Evolutionary conservation across 176 grass and related monocot species (phyloP).

Genomic region (Hsuehochloa calcarea): DNA sequence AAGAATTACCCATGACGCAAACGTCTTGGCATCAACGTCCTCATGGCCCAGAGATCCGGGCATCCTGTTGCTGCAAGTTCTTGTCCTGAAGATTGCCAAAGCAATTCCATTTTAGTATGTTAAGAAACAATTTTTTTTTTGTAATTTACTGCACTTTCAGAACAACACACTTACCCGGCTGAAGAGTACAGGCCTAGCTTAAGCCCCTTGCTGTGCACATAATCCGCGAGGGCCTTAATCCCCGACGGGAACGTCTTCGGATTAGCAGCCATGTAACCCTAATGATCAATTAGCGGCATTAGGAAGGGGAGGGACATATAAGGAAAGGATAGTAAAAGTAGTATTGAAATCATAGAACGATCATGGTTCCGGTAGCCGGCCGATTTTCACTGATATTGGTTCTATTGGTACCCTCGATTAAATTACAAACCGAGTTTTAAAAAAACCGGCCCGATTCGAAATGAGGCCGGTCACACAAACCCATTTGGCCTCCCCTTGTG

Average conservation of each 20-base stretch:
- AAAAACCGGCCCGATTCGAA: no score
- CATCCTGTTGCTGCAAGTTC: slow-evolving; percentile 62
- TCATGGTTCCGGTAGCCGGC: no score
- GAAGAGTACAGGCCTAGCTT: slow-evolving; percentile 65
- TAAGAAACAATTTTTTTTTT: not conserved
- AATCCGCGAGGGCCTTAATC: slow-evolving; percentile 73
- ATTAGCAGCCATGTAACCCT: slow-evolving; percentile 57
- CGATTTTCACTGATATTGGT: no score
- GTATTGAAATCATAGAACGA: not conserved
- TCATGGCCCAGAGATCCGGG: slow-evolving; percentile 71
- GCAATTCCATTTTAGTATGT: not conserved
- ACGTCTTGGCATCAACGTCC: slow-evolving; percentile 60
- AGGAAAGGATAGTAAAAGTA: not conserved
- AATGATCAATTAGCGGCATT: not conserved
- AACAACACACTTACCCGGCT: slow-evolving; percentile 45
- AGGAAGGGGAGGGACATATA: not conserved
- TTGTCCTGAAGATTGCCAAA: slow-evolving; percentile 36
- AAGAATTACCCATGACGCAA: slow-evolving; percentile 65
- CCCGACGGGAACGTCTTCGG: slow-evolving; percentile 58
- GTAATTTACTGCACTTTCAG: not conserved
- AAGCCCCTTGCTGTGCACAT: slow-evolving; percentile 70
- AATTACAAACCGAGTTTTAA: no score
- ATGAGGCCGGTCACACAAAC: no score
- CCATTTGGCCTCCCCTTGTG: no score
- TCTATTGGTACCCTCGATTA: no score